A percentile compares a stretch with the other conserved stretches of the same genome.
These are phyloP conservation scores for Effrenium voratum DNA, from an alignment of 73 alveolate species.

Conservation along the genomic window DNA sequence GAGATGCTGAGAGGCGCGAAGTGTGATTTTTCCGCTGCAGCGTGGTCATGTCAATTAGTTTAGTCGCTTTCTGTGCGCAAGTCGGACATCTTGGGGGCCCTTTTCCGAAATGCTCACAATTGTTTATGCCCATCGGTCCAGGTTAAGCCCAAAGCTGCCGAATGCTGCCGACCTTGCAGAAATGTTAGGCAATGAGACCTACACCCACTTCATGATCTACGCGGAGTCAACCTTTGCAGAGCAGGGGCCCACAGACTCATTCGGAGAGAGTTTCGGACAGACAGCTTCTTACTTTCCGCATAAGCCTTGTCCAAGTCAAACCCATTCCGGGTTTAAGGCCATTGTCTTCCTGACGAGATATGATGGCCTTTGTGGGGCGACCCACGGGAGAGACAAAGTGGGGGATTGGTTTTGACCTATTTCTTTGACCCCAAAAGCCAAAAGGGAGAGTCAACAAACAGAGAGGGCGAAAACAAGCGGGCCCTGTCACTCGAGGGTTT, in stretches of 20 bases:
- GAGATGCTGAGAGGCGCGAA: no score
- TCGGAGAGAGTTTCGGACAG: background rate
- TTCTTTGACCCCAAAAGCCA: background rate
- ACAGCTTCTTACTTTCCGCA: background rate
- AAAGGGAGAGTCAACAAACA: no score
- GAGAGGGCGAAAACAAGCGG: no score
- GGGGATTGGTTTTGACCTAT: background rate
- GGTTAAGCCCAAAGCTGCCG: no score
- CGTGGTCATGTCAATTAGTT: no score
- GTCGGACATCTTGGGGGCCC: no score
- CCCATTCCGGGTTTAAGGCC: background rate
- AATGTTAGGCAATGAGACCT: constrained; percentile 72
- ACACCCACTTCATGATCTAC: constrained; percentile 71
- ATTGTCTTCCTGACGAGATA: background rate
- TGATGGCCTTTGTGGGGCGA: background rate
- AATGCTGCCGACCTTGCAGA: no score
- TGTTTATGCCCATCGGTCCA: no score
- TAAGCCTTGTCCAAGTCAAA: background rate
- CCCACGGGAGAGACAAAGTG: background rate
- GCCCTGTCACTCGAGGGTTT: no score
- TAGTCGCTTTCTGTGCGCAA: no score
- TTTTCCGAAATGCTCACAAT: no score
- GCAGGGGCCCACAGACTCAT: background rate
- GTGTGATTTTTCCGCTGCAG: no score
- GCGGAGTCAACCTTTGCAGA: constrained; percentile 62